Evolutionary conservation across 768 basidiomycete genomes (phyloP).

Genomic region (Lactifluus volemus): DNA sequence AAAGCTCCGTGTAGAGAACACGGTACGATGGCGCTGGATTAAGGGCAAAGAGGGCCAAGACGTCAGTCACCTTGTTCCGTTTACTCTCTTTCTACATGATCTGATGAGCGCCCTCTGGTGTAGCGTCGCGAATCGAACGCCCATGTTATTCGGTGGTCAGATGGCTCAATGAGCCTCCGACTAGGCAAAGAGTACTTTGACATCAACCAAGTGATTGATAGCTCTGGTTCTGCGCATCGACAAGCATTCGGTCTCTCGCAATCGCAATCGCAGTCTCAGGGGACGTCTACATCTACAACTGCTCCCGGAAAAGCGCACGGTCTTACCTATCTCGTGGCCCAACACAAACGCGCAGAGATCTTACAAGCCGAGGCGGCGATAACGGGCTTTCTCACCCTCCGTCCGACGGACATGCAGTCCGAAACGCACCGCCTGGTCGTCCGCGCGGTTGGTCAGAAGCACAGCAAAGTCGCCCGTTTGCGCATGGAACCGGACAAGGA

Average conservation of each 20-base stretch:
- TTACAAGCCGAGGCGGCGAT: constrained; percentile 81
- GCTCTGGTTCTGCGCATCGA: constrained; percentile 57
- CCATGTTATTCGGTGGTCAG: constrained; percentile 91
- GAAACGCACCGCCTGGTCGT: constrained; percentile 87
- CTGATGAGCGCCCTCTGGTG: not conserved
- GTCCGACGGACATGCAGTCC: constrained; percentile 84
- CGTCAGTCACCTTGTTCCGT: constrained; percentile 40
- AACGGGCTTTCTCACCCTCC: constrained; percentile 75
- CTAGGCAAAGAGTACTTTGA: constrained; percentile 94
- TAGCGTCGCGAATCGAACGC: constrained; percentile 85
- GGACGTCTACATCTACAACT: not conserved
- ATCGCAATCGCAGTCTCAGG: constrained; percentile 33
- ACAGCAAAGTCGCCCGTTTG: constrained; percentile 71
- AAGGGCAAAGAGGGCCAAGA: constrained; percentile 67
- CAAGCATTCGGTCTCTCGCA: constrained; percentile 44
- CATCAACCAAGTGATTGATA: constrained; percentile 71
- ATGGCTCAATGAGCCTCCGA: constrained; percentile 83
- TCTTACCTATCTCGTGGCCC: constrained; percentile 82
- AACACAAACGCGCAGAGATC: constrained; percentile 78
- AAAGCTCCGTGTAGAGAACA: constrained; percentile 88
- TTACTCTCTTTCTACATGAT: not conserved
- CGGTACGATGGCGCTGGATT: constrained; percentile 91
- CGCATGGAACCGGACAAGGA: constrained; percentile 76
- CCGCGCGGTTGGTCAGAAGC: constrained; percentile 76
- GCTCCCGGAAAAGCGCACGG: constrained; percentile 50